These are phyloP conservation scores for Peltaster fructicola DNA, from an alignment of 2,329 filamentous ascomycete genomes.

Conservation along the genomic window DNA sequence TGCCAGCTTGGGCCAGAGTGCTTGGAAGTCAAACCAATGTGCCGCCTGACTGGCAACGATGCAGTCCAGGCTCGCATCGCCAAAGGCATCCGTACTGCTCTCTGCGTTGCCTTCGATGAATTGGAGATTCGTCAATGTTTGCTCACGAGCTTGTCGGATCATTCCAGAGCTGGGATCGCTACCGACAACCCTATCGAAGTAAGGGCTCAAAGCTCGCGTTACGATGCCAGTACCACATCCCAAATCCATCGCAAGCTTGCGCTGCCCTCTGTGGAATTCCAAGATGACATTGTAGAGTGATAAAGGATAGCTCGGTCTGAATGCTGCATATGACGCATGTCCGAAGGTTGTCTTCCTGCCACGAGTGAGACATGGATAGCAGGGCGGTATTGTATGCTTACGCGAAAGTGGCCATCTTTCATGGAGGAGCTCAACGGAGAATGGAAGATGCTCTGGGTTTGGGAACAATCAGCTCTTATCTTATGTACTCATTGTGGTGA, in stretches of 20 bases:
- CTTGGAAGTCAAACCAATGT: constrained; percentile 47
- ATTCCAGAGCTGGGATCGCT: constrained; percentile 42
- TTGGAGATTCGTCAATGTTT: constrained; percentile 24
- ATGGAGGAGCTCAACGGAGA: neutral
- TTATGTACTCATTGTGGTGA: too few relatives aligned
- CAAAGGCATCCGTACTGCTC: constrained; percentile 30
- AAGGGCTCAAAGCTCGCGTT: constrained; percentile 34
- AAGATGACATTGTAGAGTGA: constrained; percentile 37
- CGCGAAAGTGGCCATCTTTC: constrained; percentile 33
- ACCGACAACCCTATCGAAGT: constrained; percentile 35
- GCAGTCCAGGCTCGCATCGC: constrained; percentile 34
- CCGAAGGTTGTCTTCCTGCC: constrained; percentile 39
- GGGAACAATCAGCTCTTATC: too few relatives aligned
- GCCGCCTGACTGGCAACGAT: constrained; percentile 38
- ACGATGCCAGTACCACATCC: constrained; percentile 46
- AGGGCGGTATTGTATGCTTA: constrained; percentile 13
- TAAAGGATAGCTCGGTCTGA: constrained; percentile 41
- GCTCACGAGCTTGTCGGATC: constrained; percentile 22
- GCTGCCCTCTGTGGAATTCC: constrained; percentile 31
- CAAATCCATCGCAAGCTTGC: constrained; percentile 34
- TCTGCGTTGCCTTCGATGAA: constrained; percentile 38
- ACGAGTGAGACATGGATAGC: constrained; percentile 1
- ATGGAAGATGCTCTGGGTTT: too few relatives aligned
- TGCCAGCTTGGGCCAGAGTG: constrained; percentile 37
- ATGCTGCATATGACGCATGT: constrained; percentile 39